phyloP scores from a whole-genome alignment of 1,139 yeast species.

The Yarrowia galli region DNA sequence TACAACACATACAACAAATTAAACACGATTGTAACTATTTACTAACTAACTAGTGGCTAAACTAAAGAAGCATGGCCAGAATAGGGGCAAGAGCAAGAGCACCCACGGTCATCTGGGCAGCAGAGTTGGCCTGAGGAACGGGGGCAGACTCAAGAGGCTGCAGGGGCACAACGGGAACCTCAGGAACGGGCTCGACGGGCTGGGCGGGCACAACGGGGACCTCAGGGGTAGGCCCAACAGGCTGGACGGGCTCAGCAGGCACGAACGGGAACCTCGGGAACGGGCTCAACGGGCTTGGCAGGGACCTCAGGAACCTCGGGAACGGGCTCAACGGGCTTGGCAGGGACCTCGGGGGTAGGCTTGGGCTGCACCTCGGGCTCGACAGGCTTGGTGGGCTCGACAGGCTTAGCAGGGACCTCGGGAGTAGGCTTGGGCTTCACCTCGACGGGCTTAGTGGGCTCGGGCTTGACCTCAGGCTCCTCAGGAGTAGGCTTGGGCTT shows the following conservation, averaged over 20 bases:
- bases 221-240: background rate
- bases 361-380: background rate
- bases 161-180: background rate
- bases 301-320: background rate
- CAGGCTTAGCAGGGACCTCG: background rate
- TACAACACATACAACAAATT: too few species aligned
- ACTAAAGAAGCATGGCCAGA: conserved; percentile 17
- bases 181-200: background rate
- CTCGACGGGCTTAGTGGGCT: background rate
- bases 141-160: background rate
- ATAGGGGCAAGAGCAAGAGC: conserved; percentile 12
- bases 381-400: background rate
- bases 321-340: background rate
- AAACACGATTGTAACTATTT: too few species aligned
- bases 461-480: background rate
- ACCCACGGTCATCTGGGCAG: conserved; percentile 5
- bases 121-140: conserved; percentile 28
- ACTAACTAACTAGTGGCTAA: background rate
- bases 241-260: background rate
- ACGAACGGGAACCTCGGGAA: background rate
- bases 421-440: background rate
- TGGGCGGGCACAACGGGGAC: background rate
- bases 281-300: background rate
- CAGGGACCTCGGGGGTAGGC: background rate
- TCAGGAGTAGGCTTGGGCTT: background rate